Evolutionary conservation across 306 rosid species (phyloP).

Genomic region (Trifolium fragiferum): DNA sequence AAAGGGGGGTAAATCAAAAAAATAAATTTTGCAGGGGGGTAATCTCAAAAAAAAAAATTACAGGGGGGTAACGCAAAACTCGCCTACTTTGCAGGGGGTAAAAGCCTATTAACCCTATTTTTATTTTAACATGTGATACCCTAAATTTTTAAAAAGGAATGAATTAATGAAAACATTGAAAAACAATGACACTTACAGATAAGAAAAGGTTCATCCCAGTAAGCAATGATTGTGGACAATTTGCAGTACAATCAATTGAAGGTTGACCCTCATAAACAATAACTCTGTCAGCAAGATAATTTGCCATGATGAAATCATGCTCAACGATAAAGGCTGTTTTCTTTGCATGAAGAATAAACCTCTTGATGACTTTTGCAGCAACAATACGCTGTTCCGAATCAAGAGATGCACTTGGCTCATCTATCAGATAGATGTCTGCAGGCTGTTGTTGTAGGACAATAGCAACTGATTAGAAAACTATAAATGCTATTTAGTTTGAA

Average conservation of each 20-base stretch:
- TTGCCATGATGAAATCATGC: neutral
- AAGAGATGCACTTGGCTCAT: constrained; percentile 87
- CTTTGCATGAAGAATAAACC: neutral
- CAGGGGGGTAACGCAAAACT: too few species aligned
- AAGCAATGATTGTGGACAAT: neutral
- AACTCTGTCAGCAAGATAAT: neutral
- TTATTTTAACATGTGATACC: neutral
- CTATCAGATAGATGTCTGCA: constrained; percentile 88
- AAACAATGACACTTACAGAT: neutral
- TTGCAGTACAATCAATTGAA: neutral
- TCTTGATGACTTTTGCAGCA: neutral
- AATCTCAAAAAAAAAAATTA: too few species aligned
- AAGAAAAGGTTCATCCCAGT: neutral
- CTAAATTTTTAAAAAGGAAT: neutral
- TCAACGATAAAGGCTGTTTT: neutral
- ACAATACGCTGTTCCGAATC: neutral
- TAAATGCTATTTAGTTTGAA: constrained; percentile 13
- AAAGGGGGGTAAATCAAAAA: too few species aligned
- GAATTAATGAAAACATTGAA: neutral
- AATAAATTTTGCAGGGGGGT: too few species aligned
- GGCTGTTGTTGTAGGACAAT: constrained; percentile 19
- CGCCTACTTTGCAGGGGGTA: too few species aligned
- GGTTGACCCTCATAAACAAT: neutral
- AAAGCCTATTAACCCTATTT: too few species aligned
- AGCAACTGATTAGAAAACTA: constrained; percentile 34